Evolutionary conservation across 1,139 yeast species (phyloP), one percentile per base, ranked within the genome.

Genomic region (Lodderomyces beijingensis): DNA sequence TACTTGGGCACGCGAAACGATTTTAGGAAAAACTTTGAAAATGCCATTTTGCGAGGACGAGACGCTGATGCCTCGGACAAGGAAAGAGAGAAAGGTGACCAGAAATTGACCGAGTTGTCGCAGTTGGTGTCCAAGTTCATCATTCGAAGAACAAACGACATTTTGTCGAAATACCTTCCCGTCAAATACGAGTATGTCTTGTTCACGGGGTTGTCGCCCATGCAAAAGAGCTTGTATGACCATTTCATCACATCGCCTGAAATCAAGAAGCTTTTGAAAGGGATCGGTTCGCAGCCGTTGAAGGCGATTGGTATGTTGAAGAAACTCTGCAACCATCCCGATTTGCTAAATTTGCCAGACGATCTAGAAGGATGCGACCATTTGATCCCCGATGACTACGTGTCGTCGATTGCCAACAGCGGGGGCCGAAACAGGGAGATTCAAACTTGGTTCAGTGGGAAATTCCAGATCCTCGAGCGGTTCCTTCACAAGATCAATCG

Each of bases 161-260:
- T 91, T 46, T 66, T 91, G 39, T 83, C 96, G 27, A 91, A 91
- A 57, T 91, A 91, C 51, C 66, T 91, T 37, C 98, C 98, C 0
- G 86, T 93, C 44, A 91, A 91, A 55, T 89, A 88, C 54, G 99
- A 91, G 55, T 95, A 91, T 56, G 98, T 91, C 27, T 81, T 91
- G 11, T 91, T 91, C 54, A 89, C 94, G 37, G 82, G 81, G 19
- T 63, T 91, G 37, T 74, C 93, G 2, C 88, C 88, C 1, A 70
- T 89, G 62, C 99, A 91, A 55, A 64, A 66, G 35, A 57, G 68
- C 2, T 56, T 91, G 2, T 91, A 91, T 51, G 65, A 75, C 37
- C 82, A 82, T 48, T 86, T 86, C 45, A 74, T 88, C 32, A 75
- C 85, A 5, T 82, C 95, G 2, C 89, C 94, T 1, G 94, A 83